Conservation (phyloP, 2,329 filamentous ascomycete species). For the Colletotrichum navitas region DNA sequence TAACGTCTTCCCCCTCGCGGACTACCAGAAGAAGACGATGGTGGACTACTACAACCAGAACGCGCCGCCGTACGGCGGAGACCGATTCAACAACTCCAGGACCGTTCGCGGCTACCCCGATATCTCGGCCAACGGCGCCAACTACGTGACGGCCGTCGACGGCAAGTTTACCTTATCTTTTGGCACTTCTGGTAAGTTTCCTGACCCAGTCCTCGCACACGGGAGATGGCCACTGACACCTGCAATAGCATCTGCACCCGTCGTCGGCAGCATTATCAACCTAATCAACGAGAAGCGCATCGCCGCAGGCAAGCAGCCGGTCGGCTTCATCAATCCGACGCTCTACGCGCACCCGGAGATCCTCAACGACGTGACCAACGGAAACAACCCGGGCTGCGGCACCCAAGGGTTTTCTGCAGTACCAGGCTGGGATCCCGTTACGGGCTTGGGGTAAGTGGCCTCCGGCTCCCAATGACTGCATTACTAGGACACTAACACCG, state of each 20-base stretch:
- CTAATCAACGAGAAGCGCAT: slow-evolving; percentile 50
- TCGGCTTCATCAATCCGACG: slow-evolving; percentile 45
- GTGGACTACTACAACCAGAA: slow-evolving; percentile 55
- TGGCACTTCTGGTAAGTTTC: slow-evolving; percentile 58
- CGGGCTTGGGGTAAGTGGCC: slow-evolving; percentile 36
- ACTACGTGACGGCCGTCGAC: slow-evolving; percentile 58
- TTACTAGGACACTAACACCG: not conserved
- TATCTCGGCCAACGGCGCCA: slow-evolving; percentile 59
- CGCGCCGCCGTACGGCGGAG: slow-evolving; percentile 56
- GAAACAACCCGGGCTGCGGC: slow-evolving; percentile 51
- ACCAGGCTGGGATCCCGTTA: slow-evolving; percentile 38
- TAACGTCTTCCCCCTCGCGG: slow-evolving; percentile 61
- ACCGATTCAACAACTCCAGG: slow-evolving; percentile 59
- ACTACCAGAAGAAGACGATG: slow-evolving; percentile 60
- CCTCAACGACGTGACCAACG: slow-evolving; percentile 48
- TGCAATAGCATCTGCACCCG: slow-evolving; percentile 49
- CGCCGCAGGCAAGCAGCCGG: slow-evolving; percentile 46
- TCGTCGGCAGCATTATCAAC: slow-evolving; percentile 52
- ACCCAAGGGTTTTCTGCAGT: slow-evolving; percentile 48
- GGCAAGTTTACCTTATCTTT: slow-evolving; percentile 58
- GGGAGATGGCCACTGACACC: not conserved
- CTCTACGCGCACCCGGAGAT: slow-evolving; percentile 49
- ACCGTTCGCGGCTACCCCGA: slow-evolving; percentile 63
- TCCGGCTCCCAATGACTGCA: not conserved
- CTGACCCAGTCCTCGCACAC: no score